Evolutionary conservation across 116 monocot genomes (phyloP), one percentile per base, ranked within the genome.

Genomic region (Trichopus zeylanicus): DNA sequence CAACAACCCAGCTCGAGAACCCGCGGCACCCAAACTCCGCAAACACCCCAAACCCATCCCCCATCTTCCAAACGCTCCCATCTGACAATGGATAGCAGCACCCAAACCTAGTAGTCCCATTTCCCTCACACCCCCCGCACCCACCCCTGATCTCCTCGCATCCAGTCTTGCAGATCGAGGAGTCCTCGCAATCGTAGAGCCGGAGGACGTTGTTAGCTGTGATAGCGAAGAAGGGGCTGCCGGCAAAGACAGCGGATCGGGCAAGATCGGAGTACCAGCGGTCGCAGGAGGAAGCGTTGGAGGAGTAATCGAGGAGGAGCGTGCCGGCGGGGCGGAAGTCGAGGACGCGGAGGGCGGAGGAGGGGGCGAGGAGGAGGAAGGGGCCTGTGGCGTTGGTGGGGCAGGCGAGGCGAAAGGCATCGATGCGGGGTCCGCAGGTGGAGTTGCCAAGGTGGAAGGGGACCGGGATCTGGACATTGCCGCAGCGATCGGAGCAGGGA

Each of bases 101-200:
- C 61, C 68, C 74, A 61, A 39, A 68, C 29, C 3, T 52, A 54
- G 19, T 55, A 35, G 25, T 5, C 12, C 42, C 51, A 3, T 20
- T 48, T 38, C 64, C 65, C 13, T 67, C 71, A 47, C 71, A 62
- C 1, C 61, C 64, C 4, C 35, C 70, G 1, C 61, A 60, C 4
- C 35, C 70, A 0, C 29, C 42, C 19, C 24, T 60, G 34, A 55
- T 12, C 20, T 42, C 34, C 13, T 63, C 71, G 65, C 87, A 84
- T 22, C 59, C 68, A 0, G 66, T 26, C 27, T 33, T 67, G 69
- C 92, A 92, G 7, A 92, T 55, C 5, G 92, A 87, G 55, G 92
- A 92, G 71, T 92, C 92, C 51, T 92, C 84, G 61, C 92, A 92
- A 56, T 81, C 87, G 63, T 84, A 92, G 24, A 92, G 71, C 19